Evolutionary conservation across 108 stramenopile genomes (phyloP), one percentile per base, ranked within the genome.

Genomic region (Schizochytrium sp.): DNA sequence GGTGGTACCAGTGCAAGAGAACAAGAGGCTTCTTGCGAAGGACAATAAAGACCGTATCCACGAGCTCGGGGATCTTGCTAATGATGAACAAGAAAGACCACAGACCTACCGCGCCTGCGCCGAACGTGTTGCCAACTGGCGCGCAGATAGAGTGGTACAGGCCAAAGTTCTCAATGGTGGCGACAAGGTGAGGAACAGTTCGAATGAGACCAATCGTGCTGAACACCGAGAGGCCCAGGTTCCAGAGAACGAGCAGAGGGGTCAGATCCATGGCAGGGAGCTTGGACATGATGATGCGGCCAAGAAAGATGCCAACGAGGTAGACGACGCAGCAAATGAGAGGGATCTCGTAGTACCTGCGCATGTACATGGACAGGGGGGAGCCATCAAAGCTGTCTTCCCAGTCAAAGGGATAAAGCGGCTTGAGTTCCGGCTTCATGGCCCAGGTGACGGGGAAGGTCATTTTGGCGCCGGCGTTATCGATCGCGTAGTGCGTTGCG

Each of bases 1-100:
- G 98, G 90, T 99, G 98, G 94, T 98, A 99, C 97, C 97, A 99
- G 91, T 99, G 98, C 63, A 99, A 92, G 92, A 99, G 97, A 88
- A 98, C 96, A 34, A 98, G 93, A 5, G 94, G 96, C 92, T 96
- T 97, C 91, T 98, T 98, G 92, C 98, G 95, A 87, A 98, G 92
- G 47, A 99, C 96, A 91, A 99, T 97, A 93, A 99, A 99, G 91
- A 96, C 94, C 8, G 98, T 99, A 90, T 99, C 98, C 88, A 98
- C 57, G 44, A 99, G 94, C 93, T 99, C 98, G 71, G 94, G 94
- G 93, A 88, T 96, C 91, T 99, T 99, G 90, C 92, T 93, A 57
- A 97, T 89, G 63, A 98, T 95, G 92, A 99, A 99, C 10, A 98
- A 92, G 90, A 95, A 96, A 2, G 97, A 95, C 97, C 97, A 98